phyloP scores from a whole-genome alignment of 2,329 filamentous ascomycete species.

The Tolypocladium tundrense region DNA sequence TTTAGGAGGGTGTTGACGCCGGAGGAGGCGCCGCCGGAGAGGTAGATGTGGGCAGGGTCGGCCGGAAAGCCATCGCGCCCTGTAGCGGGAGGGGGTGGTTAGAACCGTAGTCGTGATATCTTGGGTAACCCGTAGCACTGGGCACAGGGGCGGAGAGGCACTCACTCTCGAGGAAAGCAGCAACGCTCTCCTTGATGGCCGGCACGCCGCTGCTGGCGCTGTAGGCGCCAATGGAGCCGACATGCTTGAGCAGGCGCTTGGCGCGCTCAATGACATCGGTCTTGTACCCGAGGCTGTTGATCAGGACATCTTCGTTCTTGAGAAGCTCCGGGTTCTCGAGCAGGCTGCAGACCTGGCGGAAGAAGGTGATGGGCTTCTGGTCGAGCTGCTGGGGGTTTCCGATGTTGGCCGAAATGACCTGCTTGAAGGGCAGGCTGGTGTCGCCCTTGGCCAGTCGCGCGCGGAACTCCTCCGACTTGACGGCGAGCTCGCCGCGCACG shows the following conservation, averaged over 20 bases:
- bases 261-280: conserved; percentile 80
- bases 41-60: conserved; percentile 72
- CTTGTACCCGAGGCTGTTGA: conserved; percentile 73
- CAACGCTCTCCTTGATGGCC: conserved; percentile 79
- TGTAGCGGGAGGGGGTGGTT: conserved; percentile 18
- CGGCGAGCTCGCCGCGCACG: conserved; percentile 88
- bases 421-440: conserved; percentile 64
- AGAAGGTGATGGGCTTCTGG: conserved; percentile 98
- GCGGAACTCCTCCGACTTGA: conserved; percentile 86
- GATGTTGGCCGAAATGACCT: conserved; percentile 95
- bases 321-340: conserved; percentile 83
- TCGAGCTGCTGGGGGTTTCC: conserved; percentile 98
- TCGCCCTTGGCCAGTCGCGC: conserved; percentile 55
- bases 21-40: conserved; percentile 83
- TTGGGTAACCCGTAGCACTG: background rate
- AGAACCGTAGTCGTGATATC: background rate
- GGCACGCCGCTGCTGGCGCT: conserved; percentile 86
- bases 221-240: conserved; percentile 91
- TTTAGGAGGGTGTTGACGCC: conserved; percentile 91
- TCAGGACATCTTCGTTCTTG: conserved; percentile 70
- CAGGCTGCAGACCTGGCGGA: conserved; percentile 89
- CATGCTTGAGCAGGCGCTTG: conserved; percentile 66
- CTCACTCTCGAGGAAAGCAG: conserved; percentile 81
- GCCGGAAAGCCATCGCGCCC: conserved; percentile 82
- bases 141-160: conserved; percentile 7